phyloP scores from a whole-genome alignment of 371 early-diverging fungal genomes.

The Saksenaea oblongispora region DNA sequence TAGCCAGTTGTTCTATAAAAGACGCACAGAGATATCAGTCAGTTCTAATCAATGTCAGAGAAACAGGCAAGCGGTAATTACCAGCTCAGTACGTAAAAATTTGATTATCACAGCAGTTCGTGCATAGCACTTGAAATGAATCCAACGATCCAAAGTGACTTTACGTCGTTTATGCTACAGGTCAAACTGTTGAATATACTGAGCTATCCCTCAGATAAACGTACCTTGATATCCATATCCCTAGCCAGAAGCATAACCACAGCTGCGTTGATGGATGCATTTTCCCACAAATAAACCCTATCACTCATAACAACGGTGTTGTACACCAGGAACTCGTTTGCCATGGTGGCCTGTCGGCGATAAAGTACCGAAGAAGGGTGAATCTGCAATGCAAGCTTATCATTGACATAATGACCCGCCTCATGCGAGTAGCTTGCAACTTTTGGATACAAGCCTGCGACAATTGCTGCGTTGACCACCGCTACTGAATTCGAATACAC shows the following conservation, averaged over 20 bases:
- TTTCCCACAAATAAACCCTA: slow-evolving; percentile 60
- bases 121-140: slow-evolving; percentile 63
- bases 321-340: slow-evolving; percentile 52
- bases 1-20: slow-evolving; percentile 30
- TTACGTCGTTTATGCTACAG: slow-evolving; percentile 58
- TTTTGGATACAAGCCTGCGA: slow-evolving; percentile 70
- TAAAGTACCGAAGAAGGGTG: slow-evolving; percentile 64
- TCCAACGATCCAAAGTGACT: slow-evolving; percentile 63
- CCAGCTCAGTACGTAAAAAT: slow-evolving; percentile 57
- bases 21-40: neutral
- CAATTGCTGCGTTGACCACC: slow-evolving; percentile 66
- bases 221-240: slow-evolving; percentile 57
- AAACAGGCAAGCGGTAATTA: slow-evolving; percentile 19
- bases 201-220: neutral
- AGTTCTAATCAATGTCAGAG: neutral
- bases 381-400: slow-evolving; percentile 38
- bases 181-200: neutral
- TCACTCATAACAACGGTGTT: slow-evolving; percentile 60
- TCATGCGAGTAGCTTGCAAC: slow-evolving; percentile 43
- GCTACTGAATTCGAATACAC: slow-evolving; percentile 40
- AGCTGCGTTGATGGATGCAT: slow-evolving; percentile 47
- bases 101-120: slow-evolving; percentile 63
- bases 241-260: slow-evolving; percentile 59
- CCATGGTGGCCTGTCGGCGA: slow-evolving; percentile 26
- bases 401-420: slow-evolving; percentile 15